phyloP scores from a whole-genome alignment of 768 basidiomycete species.

The Agrocybe pediades region DNA sequence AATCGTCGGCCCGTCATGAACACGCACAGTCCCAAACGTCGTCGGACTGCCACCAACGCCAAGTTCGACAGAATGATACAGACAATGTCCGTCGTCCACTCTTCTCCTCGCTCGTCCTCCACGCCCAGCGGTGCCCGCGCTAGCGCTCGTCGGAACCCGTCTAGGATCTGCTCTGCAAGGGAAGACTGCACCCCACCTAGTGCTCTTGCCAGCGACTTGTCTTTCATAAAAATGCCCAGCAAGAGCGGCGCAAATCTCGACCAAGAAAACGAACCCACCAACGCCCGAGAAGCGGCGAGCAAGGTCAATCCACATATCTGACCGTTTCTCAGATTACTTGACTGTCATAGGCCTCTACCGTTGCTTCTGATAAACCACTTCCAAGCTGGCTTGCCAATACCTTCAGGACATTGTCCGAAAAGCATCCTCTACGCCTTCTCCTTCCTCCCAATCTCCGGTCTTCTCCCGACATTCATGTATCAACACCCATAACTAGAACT shows the following conservation, averaged over 20 bases:
- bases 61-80: slow-evolving; percentile 72
- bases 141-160: too few species aligned
- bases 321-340: slow-evolving; percentile 3
- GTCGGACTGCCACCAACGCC: slow-evolving; percentile 45
- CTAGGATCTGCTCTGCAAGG: neutral
- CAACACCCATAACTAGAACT: neutral
- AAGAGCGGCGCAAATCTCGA: too few species aligned
- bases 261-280: slow-evolving; percentile 9
- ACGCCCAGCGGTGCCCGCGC: too few species aligned
- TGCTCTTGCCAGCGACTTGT: slow-evolving; percentile 39
- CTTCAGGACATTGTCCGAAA: slow-evolving; percentile 44
- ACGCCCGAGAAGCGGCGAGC: slow-evolving; percentile 13
- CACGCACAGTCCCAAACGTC: slow-evolving; percentile 41
- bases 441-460: slow-evolving; percentile 24
- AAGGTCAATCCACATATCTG: slow-evolving; percentile 17
- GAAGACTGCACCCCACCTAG: slow-evolving; percentile 37
- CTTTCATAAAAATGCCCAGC: slow-evolving; percentile 44
- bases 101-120: neutral
- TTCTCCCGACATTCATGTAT: neutral
- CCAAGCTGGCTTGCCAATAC: slow-evolving; percentile 61
- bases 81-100: slow-evolving; percentile 44
- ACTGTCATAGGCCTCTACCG: slow-evolving; percentile 14
- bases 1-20: too few species aligned
- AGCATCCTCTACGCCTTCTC: slow-evolving; percentile 51
- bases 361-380: slow-evolving; percentile 31